Percentiles rank a stretch among this genome's conserved stretches.
phyloP scores from a whole-genome alignment of 805 yeast genomes.

The Zygosaccharomyces kombuchaensis region DNA sequence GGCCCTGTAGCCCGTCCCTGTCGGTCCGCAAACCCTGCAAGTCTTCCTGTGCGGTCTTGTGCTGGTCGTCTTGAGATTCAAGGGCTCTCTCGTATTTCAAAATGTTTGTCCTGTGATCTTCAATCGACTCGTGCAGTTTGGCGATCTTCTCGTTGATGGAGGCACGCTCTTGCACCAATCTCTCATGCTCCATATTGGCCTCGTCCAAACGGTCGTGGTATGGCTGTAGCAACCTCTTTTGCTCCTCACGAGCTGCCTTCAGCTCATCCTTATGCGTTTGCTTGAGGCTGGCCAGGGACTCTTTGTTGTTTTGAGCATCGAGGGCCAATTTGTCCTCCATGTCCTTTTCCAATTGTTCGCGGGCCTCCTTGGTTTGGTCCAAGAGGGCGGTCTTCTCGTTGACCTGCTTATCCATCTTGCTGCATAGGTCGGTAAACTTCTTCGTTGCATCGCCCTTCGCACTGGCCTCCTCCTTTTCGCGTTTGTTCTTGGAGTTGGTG shows the following conservation, averaged over 20 bases:
- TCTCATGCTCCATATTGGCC: constrained; percentile 36
- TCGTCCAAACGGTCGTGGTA: constrained; percentile 41
- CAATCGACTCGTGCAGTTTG: constrained; percentile 35
- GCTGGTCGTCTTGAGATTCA: constrained; percentile 26
- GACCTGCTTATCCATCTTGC: constrained; percentile 37
- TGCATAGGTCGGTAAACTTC: constrained; percentile 30
- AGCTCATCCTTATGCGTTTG: constrained; percentile 30
- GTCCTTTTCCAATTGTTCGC: constrained; percentile 39
- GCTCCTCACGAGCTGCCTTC: constrained; percentile 30
- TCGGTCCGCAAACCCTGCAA: constrained; percentile 32
- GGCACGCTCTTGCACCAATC: constrained; percentile 36
- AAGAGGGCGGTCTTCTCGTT: constrained; percentile 40
- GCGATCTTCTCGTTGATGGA: constrained; percentile 41
- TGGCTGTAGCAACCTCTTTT: constrained; percentile 38
- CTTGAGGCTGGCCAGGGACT: constrained; percentile 29
- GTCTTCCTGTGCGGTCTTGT: constrained; percentile 32
- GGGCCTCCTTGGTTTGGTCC: constrained; percentile 33
- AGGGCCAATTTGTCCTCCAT: constrained; percentile 37
- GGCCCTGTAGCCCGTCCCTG: constrained; percentile 28
- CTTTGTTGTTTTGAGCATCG: constrained; percentile 19
- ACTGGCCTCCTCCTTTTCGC: constrained; percentile 46
- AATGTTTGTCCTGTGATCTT: constrained; percentile 36
- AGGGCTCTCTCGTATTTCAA: constrained; percentile 34
- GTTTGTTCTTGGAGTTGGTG: constrained; percentile 42
- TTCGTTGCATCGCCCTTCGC: constrained; percentile 39